Evolutionary conservation across 2,329 filamentous ascomycete genomes (phyloP).

Genomic region (Chaetomium globosum): DNA sequence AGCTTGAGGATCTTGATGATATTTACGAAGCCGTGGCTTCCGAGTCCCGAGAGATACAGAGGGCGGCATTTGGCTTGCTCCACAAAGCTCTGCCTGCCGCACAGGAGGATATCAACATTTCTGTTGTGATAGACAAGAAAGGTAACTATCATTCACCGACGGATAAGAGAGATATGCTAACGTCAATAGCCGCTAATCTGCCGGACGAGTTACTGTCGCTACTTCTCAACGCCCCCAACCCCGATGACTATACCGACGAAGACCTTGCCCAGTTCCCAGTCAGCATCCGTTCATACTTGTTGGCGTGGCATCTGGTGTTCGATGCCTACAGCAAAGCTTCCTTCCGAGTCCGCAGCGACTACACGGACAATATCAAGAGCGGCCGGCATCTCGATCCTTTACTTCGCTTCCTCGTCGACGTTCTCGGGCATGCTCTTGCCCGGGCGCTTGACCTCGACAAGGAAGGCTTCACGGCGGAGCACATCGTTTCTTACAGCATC

Average conservation of each 20-base stretch:
- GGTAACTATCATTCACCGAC: slow-evolving; percentile 41
- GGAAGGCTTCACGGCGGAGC: slow-evolving; percentile 59
- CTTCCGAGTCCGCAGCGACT: slow-evolving; percentile 79
- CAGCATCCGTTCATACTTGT: slow-evolving; percentile 74
- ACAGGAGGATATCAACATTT: slow-evolving; percentile 81
- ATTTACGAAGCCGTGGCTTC: slow-evolving; percentile 78
- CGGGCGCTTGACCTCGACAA: slow-evolving; percentile 74
- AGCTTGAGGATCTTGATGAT: slow-evolving; percentile 65
- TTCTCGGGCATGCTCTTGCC: slow-evolving; percentile 76
- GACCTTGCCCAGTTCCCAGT: slow-evolving; percentile 70
- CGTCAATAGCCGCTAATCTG: slow-evolving; percentile 60
- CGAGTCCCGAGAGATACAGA: slow-evolving; percentile 73
- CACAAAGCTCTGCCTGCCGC: slow-evolving; percentile 75
- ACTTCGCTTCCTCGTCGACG: slow-evolving; percentile 78
- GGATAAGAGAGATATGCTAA: slow-evolving; percentile 11
- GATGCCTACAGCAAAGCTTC: slow-evolving; percentile 79
- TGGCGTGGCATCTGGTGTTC: slow-evolving; percentile 89
- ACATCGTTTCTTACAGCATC: slow-evolving; percentile 60
- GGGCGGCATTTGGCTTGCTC: slow-evolving; percentile 76
- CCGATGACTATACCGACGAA: slow-evolving; percentile 67
- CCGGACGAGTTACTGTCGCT: slow-evolving; percentile 85
- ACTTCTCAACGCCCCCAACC: slow-evolving; percentile 73
- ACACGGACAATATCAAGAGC: slow-evolving; percentile 76
- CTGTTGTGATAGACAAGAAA: slow-evolving; percentile 71
- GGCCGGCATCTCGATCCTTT: slow-evolving; percentile 69